Conservation (phyloP, 306 rosid species). For the Medicago ruthenica region DNA sequence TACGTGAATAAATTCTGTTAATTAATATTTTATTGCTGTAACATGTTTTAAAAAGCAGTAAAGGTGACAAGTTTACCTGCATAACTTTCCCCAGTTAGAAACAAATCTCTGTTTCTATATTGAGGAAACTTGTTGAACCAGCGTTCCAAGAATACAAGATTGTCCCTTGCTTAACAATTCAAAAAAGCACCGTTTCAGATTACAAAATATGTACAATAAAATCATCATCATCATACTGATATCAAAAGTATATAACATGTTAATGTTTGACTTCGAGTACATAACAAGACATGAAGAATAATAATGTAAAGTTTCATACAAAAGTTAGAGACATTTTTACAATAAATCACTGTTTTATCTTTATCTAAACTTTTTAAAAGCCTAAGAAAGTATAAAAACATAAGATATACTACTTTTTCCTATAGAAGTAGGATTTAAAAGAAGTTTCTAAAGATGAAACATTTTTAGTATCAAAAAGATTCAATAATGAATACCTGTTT, state of each 20-base stretch:
- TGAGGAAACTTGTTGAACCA: conserved; percentile 78
- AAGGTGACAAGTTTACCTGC: conserved; percentile 57
- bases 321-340: conserved; percentile 42
- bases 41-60: conserved; percentile 8
- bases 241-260: conserved; percentile 30
- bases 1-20: not conserved
- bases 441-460: conserved; percentile 38
- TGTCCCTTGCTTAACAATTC: conserved; percentile 69
- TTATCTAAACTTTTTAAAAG: conserved; percentile 47
- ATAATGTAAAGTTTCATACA: conserved; percentile 43
- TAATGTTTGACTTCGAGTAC: conserved; percentile 29
- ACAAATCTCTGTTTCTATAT: conserved; percentile 58
- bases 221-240: conserved; percentile 18
- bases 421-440: conserved; percentile 46
- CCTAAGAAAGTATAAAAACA: conserved; percentile 41
- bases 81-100: conserved; percentile 77
- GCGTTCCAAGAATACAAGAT: conserved; percentile 62
- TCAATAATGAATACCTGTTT: conserved; percentile 55
- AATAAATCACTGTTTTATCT: conserved; percentile 46
- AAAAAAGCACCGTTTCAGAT: conserved; percentile 50
- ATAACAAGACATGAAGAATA: conserved; percentile 35
- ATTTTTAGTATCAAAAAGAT: conserved; percentile 32
- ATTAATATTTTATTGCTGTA: not conserved
- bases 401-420: conserved; percentile 35
- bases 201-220: conserved; percentile 26